A percentile compares a stretch with the other conserved stretches of the same genome.
phyloP scores from a whole-genome alignment of 176 grass and related monocot genomes.

The Neostapfia colusana region DNA sequence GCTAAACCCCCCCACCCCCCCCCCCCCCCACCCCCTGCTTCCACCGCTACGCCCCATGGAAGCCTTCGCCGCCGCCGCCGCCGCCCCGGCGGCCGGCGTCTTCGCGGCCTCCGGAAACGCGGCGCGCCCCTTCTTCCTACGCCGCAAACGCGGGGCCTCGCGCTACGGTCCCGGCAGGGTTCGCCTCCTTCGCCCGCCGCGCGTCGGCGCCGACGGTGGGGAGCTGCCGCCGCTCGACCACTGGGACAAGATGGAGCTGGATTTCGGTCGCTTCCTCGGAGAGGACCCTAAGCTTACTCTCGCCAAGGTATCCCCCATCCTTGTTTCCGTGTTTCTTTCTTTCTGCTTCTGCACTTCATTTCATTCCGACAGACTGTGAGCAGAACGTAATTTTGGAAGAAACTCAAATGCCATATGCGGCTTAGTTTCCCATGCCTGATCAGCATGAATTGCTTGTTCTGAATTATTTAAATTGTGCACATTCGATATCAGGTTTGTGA shows the following conservation, averaged over 20 bases:
- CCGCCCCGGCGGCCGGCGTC: slow-evolving; percentile 46
- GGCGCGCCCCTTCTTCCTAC: background rate
- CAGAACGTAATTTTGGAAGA: background rate
- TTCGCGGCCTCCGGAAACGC: slow-evolving; percentile 33
- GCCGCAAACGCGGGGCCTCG: background rate
- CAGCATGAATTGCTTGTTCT: background rate
- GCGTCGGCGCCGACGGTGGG: background rate
- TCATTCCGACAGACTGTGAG: background rate
- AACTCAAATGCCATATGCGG: background rate
- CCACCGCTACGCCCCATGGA: slow-evolving; percentile 45
- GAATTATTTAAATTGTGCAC: too few species aligned
- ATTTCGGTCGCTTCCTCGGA: slow-evolving; percentile 71
- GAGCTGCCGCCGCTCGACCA: slow-evolving; percentile 55
- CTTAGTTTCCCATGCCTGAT: background rate
- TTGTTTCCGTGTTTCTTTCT: background rate
- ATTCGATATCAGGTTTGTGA: background rate
- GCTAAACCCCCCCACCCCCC: background rate
- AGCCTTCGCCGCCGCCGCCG: slow-evolving; percentile 44
- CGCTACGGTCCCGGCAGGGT: background rate
- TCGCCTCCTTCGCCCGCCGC: slow-evolving; percentile 39
- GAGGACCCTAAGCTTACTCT: slow-evolving; percentile 89
- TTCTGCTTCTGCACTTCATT: background rate
- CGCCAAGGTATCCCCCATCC: slow-evolving; percentile 51
- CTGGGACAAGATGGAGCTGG: slow-evolving; percentile 81
- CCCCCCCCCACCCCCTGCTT: too few species aligned